A percentile compares a stretch with the other conserved stretches of the same genome.
These are phyloP conservation scores for Ottelia alismoides DNA, from an alignment of 106 monocot species.

Conservation along the genomic window DNA sequence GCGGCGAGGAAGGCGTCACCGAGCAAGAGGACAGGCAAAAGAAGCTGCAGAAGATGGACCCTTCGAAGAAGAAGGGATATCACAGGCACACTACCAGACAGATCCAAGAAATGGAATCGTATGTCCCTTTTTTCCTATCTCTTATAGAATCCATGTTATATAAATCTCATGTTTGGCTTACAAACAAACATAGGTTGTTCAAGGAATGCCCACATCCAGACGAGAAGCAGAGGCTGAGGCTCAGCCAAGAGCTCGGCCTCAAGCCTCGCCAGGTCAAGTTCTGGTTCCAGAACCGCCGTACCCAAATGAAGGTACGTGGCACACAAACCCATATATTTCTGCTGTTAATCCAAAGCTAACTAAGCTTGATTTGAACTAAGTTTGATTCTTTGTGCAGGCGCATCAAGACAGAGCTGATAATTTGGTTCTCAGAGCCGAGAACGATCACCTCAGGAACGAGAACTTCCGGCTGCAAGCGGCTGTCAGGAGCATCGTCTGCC, in stretches of 20 bases:
- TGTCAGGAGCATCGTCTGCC: slow-evolving; percentile 58
- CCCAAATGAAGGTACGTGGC: slow-evolving; percentile 87
- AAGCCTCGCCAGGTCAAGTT: slow-evolving; percentile 93
- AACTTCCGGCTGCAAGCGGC: slow-evolving; percentile 75
- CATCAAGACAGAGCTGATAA: slow-evolving; percentile 84
- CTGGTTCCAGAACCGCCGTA: slow-evolving; percentile 94
- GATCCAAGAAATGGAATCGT: slow-evolving; percentile 92
- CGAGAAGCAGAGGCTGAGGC: slow-evolving; percentile 78
- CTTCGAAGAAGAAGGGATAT: slow-evolving; percentile 71
- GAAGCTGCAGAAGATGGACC: slow-evolving; percentile 3
- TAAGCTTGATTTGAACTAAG: background rate
- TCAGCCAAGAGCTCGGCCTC: slow-evolving; percentile 83
- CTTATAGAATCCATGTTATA: background rate
- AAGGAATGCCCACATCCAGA: slow-evolving; percentile 92
- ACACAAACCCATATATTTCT: background rate
- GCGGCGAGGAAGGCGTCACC: slow-evolving; percentile 37
- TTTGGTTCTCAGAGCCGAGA: slow-evolving; percentile 60
- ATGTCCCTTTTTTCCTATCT: background rate
- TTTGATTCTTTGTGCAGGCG: slow-evolving; percentile 23
- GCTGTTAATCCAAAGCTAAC: background rate
- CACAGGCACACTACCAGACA: slow-evolving; percentile 79
- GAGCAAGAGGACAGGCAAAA: background rate
- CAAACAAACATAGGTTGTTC: slow-evolving; percentile 38
- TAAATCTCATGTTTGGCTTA: background rate
- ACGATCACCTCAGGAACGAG: slow-evolving; percentile 71